Evolutionary conservation across 305 asterid species (phyloP), one percentile per base, ranked within the genome.

Genomic region (Fraxinus sp.): DNA sequence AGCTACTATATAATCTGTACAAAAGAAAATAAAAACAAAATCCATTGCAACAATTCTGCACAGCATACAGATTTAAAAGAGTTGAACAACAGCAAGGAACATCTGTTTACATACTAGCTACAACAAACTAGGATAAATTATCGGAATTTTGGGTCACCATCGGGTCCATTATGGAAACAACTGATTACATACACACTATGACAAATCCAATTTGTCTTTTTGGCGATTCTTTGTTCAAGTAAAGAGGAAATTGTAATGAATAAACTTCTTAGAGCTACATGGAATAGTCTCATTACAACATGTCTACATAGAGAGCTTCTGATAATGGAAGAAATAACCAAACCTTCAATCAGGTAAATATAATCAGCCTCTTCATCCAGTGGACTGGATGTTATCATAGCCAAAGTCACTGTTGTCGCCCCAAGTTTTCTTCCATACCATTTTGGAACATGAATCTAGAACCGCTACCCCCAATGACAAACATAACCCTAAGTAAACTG

Each of bases 51-150:
- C 62, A 80, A 52, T 13, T 66, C 20, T 3, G 52, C 37, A 52
- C 76, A 79, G 82, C 59, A 62, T 46, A 36, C 26, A 74, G 37
- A 73, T 32, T 26, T 39, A 37, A 72, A 70, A 36, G 20, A 79
- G 82, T 26, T 6, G 22, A 28, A 59, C 46, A 77, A 57, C 73
- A 14, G 36, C 80, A 26, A 26, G 68, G 55, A 39, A 41, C 18
- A 41, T 77, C 82, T 26, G 30, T 28, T 43, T 59, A 74, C 32
- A 46, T 9, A 57, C 66, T 6, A 72, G 41, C 59, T 49, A 62
- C 32, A 82, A 10, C 43, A 43, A 24, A 3, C 16, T 16, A 1
- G 14, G 52, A 76, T 22, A 33, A 71, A 13, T 36, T 66, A 52
- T 46, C 1, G 8, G 30, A 59, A 41, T 14, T 43, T 37, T 39